Evolutionary conservation across 2,329 filamentous ascomycete genomes (phyloP).

Genomic region (Helotiales sp.): DNA sequence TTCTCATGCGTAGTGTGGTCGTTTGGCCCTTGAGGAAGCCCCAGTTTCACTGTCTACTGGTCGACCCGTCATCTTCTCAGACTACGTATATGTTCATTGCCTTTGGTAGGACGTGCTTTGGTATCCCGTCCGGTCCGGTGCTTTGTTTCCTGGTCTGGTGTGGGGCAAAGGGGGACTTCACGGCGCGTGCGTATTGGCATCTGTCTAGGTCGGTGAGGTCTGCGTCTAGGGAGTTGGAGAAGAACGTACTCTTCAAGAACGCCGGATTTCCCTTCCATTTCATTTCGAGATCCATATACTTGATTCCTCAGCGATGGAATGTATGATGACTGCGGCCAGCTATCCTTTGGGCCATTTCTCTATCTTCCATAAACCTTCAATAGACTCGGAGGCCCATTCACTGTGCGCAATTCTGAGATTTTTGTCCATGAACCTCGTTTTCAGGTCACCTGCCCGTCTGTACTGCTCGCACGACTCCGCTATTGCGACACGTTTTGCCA

Average conservation of each 20-base stretch:
- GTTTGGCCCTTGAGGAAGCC: slow-evolving; percentile 27
- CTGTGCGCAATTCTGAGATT: not conserved
- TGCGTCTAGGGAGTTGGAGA: not conserved
- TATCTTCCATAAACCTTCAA: not conserved
- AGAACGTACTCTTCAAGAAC: not conserved
- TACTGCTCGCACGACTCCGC: not conserved
- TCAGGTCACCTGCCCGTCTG: not conserved
- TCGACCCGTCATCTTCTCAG: slow-evolving; percentile 19
- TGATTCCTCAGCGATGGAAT: not conserved
- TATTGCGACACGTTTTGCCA: not conserved
- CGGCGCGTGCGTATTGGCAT: not conserved
- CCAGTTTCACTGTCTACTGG: slow-evolving; percentile 9
- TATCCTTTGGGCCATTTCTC: not conserved
- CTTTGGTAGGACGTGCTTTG: too few relatives aligned
- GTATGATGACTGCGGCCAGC: not conserved
- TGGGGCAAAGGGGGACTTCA: too few relatives aligned
- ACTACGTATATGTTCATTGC: too few relatives aligned
- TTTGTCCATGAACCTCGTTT: not conserved
- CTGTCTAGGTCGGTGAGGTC: not conserved
- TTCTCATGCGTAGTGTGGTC: not conserved
- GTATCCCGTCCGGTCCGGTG: too few relatives aligned
- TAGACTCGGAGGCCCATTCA: not conserved
- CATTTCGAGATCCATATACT: not conserved
- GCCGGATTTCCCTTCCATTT: not conserved
- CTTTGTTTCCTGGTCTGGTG: too few relatives aligned